Conservation (phyloP, 169 alveolate species). For the Eimeria mitis region DNA sequence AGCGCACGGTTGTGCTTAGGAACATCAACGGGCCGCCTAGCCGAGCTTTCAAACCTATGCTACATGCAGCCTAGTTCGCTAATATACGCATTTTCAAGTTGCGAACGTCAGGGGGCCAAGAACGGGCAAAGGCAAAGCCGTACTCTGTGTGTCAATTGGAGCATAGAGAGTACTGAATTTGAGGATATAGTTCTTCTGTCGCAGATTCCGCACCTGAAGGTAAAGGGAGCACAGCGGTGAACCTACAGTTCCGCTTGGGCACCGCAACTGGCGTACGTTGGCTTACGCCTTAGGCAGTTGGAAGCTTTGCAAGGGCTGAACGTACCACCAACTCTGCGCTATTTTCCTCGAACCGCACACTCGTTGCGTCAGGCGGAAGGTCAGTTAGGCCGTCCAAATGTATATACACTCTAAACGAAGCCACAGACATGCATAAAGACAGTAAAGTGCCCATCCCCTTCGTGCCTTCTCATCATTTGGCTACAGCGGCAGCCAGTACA, state of each 20-base stretch:
- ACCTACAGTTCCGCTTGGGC: not conserved
- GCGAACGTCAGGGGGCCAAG: not conserved
- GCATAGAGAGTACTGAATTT: constrained; percentile 33
- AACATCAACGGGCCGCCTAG: not conserved
- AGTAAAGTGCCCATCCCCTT: not conserved
- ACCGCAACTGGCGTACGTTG: not conserved
- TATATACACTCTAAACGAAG: constrained; percentile 21
- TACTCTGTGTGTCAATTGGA: constrained; percentile 47
- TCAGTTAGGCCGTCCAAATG: constrained; percentile 48
- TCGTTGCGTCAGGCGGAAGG: constrained; percentile 32
- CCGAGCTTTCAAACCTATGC: not conserved
- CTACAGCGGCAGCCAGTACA: not conserved
- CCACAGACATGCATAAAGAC: not conserved
- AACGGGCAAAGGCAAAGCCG: constrained; percentile 15
- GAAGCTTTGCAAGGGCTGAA: not conserved
- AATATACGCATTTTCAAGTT: not conserved
- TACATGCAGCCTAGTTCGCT: not conserved
- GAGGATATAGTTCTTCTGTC: constrained; percentile 19
- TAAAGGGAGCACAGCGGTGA: not conserved
- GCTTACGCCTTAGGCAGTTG: not conserved
- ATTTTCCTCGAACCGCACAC: constrained; percentile 29
- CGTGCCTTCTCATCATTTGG: not conserved
- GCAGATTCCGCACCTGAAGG: constrained; percentile 50
- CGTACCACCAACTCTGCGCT: constrained; percentile 63
- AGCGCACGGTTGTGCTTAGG: not conserved